These are phyloP conservation scores for Trametes versicolor DNA, from an alignment of 1,284 basidiomycete species.

Conservation along the genomic window DNA sequence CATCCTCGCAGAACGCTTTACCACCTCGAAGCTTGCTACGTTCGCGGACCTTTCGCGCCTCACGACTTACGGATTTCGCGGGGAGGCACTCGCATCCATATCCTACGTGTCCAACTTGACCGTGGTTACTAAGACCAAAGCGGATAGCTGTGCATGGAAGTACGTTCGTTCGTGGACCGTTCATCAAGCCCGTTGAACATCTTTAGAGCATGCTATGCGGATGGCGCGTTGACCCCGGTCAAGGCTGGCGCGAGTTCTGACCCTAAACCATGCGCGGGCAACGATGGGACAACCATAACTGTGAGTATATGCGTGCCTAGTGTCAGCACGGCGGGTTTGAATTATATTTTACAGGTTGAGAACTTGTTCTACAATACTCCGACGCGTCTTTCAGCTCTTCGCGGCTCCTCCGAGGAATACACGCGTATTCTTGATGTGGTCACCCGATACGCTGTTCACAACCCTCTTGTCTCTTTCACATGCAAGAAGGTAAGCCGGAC, in stretches of 20 bases:
- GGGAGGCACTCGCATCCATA: slow-evolving; percentile 97
- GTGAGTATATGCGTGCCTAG: slow-evolving; percentile 54
- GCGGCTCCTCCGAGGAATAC: slow-evolving; percentile 92
- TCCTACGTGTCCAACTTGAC: slow-evolving; percentile 93
- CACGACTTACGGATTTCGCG: slow-evolving; percentile 95
- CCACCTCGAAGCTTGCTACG: slow-evolving; percentile 91
- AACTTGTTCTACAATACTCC: slow-evolving; percentile 97
- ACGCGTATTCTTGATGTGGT: slow-evolving; percentile 91
- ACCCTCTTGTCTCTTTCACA: slow-evolving; percentile 86
- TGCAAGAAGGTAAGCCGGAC: slow-evolving; percentile 82
- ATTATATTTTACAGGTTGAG: slow-evolving; percentile 70
- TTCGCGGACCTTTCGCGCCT: slow-evolving; percentile 92
- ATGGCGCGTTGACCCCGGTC: slow-evolving; percentile 75
- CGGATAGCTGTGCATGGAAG: slow-evolving; percentile 91
- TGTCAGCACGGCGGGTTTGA: neutral
- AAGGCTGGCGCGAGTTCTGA: slow-evolving; percentile 77
- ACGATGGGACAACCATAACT: slow-evolving; percentile 92
- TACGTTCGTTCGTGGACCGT: slow-evolving; percentile 50
- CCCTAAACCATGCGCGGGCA: slow-evolving; percentile 92
- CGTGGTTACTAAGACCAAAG: slow-evolving; percentile 89
- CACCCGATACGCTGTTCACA: slow-evolving; percentile 95
- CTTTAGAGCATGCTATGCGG: slow-evolving; percentile 79
- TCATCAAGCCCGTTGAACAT: slow-evolving; percentile 6
- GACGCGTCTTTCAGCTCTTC: slow-evolving; percentile 87
- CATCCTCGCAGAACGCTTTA: slow-evolving; percentile 94